Conservation (phyloP, 257 asterid species). For the Plantago major region DNA sequence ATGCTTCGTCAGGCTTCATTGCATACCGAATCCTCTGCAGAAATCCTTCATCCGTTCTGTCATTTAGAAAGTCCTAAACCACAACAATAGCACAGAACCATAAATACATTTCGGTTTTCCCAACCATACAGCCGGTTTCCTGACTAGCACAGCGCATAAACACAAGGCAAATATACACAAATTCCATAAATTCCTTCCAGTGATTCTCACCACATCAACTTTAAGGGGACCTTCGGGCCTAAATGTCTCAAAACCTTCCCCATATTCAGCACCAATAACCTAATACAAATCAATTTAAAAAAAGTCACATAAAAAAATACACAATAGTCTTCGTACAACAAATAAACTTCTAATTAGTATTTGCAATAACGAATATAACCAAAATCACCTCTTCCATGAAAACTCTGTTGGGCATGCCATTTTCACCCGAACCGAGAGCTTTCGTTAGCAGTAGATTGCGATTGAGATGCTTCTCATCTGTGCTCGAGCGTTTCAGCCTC, state of each 20-base stretch:
- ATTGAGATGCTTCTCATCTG: conserved; percentile 23
- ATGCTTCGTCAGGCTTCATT: conserved; percentile 99
- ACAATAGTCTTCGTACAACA: not conserved
- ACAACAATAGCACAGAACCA: conserved; percentile 8
- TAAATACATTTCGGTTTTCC: not conserved
- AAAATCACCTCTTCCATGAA: conserved; percentile 73
- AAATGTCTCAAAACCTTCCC: conserved; percentile 97
- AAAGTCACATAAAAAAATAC: not conserved
- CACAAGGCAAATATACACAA: not conserved
- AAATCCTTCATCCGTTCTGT: conserved; percentile 88
- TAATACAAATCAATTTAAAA: conserved; percentile 20
- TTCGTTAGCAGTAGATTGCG: conserved; percentile 29
- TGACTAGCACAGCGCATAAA: not conserved
- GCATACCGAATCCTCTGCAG: conserved; percentile 89
- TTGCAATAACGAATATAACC: too few species aligned
- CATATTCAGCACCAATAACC: conserved; percentile 99
- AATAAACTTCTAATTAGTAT: conserved; percentile 3
- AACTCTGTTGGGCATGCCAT: conserved; percentile 43
- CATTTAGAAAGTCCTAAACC: conserved; percentile 77
- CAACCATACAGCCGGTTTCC: too few species aligned
- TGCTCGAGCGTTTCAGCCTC: conserved; percentile 44
- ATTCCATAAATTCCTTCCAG: too few species aligned
- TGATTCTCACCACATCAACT: conserved; percentile 73
- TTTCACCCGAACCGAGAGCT: conserved; percentile 48
- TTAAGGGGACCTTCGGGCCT: conserved; percentile 87